A percentile compares a stretch with the other conserved stretches of the same genome.
Conservation (phyloP, 2,329 filamentous ascomycete genomes). For the Botrytis byssoidea region DNA sequence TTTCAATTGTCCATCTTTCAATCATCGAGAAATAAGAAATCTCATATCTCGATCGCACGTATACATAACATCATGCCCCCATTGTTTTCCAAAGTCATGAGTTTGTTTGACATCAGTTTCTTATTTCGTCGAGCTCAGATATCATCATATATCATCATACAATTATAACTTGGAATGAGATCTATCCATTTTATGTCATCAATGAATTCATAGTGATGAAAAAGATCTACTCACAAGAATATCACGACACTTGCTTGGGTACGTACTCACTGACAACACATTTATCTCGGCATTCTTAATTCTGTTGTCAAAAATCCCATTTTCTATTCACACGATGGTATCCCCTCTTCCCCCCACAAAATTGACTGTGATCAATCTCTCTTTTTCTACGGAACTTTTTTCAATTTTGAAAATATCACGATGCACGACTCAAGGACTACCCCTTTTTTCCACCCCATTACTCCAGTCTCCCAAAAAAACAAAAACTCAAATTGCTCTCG, state of each 20-base stretch:
- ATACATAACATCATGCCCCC: slow-evolving; percentile 19
- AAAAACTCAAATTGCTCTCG: not conserved
- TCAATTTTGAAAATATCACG: not conserved
- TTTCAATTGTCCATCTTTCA: not conserved
- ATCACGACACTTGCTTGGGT: not conserved
- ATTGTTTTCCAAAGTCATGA: slow-evolving; percentile 7
- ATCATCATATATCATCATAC: not conserved
- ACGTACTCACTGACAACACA: slow-evolving; percentile 7
- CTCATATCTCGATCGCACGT: not conserved
- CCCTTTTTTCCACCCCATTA: slow-evolving; percentile 1
- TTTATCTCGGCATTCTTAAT: not conserved
- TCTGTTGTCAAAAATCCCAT: not conserved
- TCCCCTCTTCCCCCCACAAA: not conserved
- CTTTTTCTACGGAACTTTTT: not conserved
- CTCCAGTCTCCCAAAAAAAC: not conserved
- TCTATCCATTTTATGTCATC: not conserved
- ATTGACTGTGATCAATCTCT: slow-evolving; percentile 4
- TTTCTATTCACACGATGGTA: not conserved
- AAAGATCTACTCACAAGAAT: slow-evolving; percentile 3
- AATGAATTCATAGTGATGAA: slow-evolving; percentile 3
- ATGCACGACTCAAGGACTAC: slow-evolving; percentile 9
- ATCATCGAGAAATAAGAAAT: slow-evolving; percentile 3
- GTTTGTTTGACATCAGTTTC: slow-evolving; percentile 1
- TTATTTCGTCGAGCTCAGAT: not conserved
- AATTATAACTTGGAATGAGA: not conserved